Percentiles rank a stretch among this genome's conserved stretches.
Conservation (phyloP, 73 alveolate species). For the Tetrahymena malaccensis region DNA sequence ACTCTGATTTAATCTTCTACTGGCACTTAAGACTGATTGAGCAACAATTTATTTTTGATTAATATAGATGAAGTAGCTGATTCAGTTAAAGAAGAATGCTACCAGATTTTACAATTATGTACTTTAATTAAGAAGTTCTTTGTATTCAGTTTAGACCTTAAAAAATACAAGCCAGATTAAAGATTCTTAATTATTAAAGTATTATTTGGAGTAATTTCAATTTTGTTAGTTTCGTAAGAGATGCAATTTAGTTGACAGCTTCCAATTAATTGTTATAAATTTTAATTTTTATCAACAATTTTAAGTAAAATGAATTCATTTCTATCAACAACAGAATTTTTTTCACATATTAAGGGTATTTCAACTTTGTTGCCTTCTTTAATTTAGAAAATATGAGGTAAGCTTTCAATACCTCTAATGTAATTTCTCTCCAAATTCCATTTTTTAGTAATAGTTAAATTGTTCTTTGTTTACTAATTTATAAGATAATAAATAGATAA, state of each 20-base stretch:
- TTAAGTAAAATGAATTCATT: background rate
- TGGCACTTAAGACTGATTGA: background rate
- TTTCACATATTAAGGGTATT: background rate
- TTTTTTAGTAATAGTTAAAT: background rate
- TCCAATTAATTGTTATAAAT: background rate
- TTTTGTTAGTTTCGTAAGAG: background rate
- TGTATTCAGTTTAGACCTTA: background rate
- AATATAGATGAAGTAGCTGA: background rate
- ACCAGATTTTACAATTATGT: background rate
- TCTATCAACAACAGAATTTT: background rate
- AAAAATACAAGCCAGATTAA: background rate
- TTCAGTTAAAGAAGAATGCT: background rate
- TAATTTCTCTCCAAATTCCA: background rate
- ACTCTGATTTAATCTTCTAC: background rate
- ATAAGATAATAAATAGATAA: too few species aligned
- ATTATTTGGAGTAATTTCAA: background rate
- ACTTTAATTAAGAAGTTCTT: background rate
- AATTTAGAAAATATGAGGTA: background rate
- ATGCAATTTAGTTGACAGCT: background rate
- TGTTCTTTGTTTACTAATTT: background rate
- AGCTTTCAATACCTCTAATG: background rate
- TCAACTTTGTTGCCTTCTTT: background rate
- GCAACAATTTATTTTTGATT: background rate
- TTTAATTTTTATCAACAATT: background rate
- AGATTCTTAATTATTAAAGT: background rate